These are phyloP conservation scores for Pestalotiopsis sp. DNA, from an alignment of 2,329 filamentous ascomycete genomes.

Conservation along the genomic window DNA sequence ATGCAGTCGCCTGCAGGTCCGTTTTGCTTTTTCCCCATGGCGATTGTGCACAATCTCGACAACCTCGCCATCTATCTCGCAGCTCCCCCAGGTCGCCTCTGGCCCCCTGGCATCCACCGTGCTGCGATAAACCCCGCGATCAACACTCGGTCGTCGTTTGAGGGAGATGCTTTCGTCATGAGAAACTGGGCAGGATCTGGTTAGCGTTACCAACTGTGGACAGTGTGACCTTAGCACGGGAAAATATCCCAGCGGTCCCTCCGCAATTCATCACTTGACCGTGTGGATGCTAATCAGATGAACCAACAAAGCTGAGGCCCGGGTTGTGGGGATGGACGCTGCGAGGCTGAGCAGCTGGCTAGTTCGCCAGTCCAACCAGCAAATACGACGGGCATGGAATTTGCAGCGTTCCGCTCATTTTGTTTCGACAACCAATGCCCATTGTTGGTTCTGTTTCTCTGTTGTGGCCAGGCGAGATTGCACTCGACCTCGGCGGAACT, in stretches of 20 bases:
- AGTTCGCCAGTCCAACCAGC: conserved; percentile 1
- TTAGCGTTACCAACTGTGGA: conserved; percentile 3
- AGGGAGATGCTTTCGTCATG: conserved; percentile 7
- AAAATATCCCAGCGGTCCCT: conserved; percentile 8
- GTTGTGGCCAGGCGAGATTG: conserved; percentile 10
- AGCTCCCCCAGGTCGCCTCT: neutral
- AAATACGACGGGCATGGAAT: conserved; percentile 7
- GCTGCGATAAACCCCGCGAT: conserved; percentile 8
- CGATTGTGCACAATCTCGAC: neutral
- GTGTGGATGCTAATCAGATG: conserved; percentile 3
- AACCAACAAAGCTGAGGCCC: conserved; percentile 1
- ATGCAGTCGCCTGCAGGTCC: neutral
- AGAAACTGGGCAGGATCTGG: neutral
- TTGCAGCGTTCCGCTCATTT: conserved; percentile 7
- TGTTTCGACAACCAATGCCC: conserved; percentile 5
- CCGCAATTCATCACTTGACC: conserved; percentile 12
- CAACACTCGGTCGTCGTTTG: conserved; percentile 7
- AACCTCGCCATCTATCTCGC: neutral
- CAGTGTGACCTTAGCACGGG: conserved; percentile 9
- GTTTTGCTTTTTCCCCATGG: neutral
- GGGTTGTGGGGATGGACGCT: conserved; percentile 3
- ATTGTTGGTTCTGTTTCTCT: neutral
- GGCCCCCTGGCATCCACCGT: neutral
- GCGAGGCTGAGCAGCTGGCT: conserved; percentile 11
- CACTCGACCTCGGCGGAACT: conserved; percentile 1